Percentiles rank a stretch among this genome's conserved stretches.
phyloP scores from a whole-genome alignment of 2,329 filamentous ascomycete genomes.

The Monilinia fructigena region DNA sequence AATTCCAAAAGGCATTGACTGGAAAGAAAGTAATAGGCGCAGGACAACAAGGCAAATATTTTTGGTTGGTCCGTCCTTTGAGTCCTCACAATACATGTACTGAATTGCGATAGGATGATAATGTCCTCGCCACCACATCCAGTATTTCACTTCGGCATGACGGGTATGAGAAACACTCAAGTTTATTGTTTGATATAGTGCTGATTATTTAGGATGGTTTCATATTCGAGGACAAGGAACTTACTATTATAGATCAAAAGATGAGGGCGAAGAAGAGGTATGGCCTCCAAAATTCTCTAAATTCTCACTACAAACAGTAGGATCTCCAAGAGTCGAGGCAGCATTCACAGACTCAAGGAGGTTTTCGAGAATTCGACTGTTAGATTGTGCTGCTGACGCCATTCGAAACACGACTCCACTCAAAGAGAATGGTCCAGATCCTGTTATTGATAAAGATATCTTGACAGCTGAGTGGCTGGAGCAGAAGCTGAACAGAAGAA shows the following conservation, averaged over 20 bases:
- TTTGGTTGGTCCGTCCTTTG: constrained; percentile 58
- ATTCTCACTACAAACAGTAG: constrained; percentile 69
- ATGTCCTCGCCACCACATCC: constrained; percentile 77
- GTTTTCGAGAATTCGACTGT: constrained; percentile 74
- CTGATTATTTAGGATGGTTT: constrained; percentile 63
- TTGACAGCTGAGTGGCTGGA: constrained; percentile 75
- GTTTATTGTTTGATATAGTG: constrained; percentile 7
- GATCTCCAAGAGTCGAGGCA: constrained; percentile 54
- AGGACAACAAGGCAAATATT: constrained; percentile 93
- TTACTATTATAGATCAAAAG: constrained; percentile 72
- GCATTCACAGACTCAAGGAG: constrained; percentile 84
- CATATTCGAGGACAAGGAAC: constrained; percentile 78
- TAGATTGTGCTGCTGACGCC: constrained; percentile 73
- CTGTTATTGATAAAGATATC: constrained; percentile 74
- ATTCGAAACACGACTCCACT: constrained; percentile 77
- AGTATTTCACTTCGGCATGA: constrained; percentile 84
- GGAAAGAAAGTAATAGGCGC: constrained; percentile 70
- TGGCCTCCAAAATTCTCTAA: constrained; percentile 95
- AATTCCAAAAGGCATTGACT: constrained; percentile 70
- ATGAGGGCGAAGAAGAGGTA: constrained; percentile 45
- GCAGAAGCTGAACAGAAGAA: constrained; percentile 70
- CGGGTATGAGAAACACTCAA: constrained; percentile 44
- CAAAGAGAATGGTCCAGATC: constrained; percentile 91
- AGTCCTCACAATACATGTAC: background rate
- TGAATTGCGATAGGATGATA: constrained; percentile 53